Percentiles rank a stretch among this genome's conserved stretches.
Conservation (phyloP, 306 rosid species). For the Rubus idaeus region DNA sequence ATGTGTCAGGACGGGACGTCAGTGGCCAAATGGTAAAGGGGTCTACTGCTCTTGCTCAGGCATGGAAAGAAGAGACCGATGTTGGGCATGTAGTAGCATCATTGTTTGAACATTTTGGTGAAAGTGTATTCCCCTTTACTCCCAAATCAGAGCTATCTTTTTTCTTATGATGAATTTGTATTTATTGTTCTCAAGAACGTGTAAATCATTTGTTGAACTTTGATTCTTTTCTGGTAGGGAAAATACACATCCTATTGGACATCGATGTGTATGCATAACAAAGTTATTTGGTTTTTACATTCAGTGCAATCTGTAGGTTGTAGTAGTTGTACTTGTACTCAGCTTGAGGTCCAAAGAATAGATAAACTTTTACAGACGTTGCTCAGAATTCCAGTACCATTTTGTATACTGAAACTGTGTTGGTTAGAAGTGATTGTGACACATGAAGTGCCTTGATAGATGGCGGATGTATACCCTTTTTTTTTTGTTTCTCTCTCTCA, state of each 20-base stretch:
- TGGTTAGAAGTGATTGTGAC: neutral
- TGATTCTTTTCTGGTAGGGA: neutral
- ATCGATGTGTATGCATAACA: neutral
- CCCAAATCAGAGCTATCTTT: slow-evolving; percentile 63
- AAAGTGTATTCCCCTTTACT: slow-evolving; percentile 53
- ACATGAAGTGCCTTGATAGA: no score
- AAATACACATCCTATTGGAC: neutral
- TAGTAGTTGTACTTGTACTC: neutral
- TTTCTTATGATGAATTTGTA: slow-evolving; percentile 53
- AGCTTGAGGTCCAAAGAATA: neutral
- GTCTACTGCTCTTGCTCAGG: slow-evolving; percentile 62
- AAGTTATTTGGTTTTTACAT: neutral
- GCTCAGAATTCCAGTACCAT: neutral
- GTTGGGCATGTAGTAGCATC: slow-evolving; percentile 62
- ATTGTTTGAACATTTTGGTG: slow-evolving; percentile 64
- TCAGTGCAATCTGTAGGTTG: neutral
- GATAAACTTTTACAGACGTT: neutral
- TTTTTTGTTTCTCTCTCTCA: no score
- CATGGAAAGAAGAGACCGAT: slow-evolving; percentile 89
- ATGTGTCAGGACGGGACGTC: slow-evolving; percentile 38
- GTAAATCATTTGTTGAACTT: slow-evolving; percentile 1
- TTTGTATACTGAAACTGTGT: neutral
- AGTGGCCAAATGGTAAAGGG: slow-evolving; percentile 44
- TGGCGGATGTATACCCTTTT: no score
- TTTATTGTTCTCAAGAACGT: slow-evolving; percentile 11